Conservation (phyloP, 1,139 yeast species). For the Scheffersomyces segobiensis region DNA sequence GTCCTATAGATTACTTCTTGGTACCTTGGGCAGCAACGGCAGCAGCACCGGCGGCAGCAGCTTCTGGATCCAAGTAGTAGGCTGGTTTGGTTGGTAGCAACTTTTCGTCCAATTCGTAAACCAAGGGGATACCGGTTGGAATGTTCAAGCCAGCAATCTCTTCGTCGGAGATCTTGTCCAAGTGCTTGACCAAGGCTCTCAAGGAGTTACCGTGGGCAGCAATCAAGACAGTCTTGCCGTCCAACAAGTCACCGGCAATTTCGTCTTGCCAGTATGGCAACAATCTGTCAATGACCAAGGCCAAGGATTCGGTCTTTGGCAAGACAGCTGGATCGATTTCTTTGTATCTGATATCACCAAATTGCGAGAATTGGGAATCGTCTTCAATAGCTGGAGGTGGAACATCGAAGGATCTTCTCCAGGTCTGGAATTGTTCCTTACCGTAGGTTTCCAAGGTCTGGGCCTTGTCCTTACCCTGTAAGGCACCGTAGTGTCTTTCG, state of each 20-base stretch:
- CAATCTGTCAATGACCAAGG: slow-evolving; percentile 93
- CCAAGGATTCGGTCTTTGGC: slow-evolving; percentile 94
- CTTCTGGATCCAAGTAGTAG: slow-evolving; percentile 98
- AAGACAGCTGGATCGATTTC: slow-evolving; percentile 81
- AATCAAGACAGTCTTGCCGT: slow-evolving; percentile 85
- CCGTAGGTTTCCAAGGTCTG: slow-evolving; percentile 88
- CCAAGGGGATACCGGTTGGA: slow-evolving; percentile 99
- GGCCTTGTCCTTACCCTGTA: slow-evolving; percentile 98
- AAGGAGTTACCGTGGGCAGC: slow-evolving; percentile 99
- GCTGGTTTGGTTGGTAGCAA: slow-evolving; percentile 92
- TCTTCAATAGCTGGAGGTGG: slow-evolving; percentile 92
- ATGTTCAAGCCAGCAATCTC: slow-evolving; percentile 94
- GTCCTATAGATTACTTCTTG: slow-evolving; percentile 32
- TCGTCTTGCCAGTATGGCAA: slow-evolving; percentile 98
- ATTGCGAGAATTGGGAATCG: slow-evolving; percentile 80
- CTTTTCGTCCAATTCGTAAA: slow-evolving; percentile 86
- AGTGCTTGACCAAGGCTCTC: slow-evolving; percentile 95
- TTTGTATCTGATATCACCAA: slow-evolving; percentile 79
- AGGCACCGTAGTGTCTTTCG: slow-evolving; percentile 99
- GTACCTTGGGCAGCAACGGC: slow-evolving; percentile 97
- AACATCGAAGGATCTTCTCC: slow-evolving; percentile 97
- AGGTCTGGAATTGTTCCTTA: slow-evolving; percentile 88
- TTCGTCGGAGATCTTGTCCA: slow-evolving; percentile 89
- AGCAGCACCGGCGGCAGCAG: slow-evolving; percentile 99
- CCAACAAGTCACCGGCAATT: slow-evolving; percentile 80